Evolutionary conservation across 768 basidiomycete genomes (phyloP).

Genomic region (Antrodiella citrinella): DNA sequence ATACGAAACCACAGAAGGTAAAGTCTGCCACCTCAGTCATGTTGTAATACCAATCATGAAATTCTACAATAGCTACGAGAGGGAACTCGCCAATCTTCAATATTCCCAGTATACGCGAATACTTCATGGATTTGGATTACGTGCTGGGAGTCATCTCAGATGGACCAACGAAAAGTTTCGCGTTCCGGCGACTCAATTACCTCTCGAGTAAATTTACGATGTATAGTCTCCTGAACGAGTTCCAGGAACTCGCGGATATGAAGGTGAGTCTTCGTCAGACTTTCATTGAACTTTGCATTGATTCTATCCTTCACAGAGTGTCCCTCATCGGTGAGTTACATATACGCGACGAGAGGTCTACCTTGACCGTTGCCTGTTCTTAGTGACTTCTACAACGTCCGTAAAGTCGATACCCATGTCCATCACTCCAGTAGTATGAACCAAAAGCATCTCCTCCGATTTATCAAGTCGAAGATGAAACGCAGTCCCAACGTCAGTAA

Average conservation of each 20-base stretch:
- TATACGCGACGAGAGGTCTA: constrained; percentile 8
- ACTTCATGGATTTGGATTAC: constrained; percentile 93
- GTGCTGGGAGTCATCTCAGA: constrained; percentile 86
- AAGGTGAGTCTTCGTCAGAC: constrained; percentile 50
- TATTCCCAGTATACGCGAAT: constrained; percentile 84
- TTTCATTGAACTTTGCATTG: neutral
- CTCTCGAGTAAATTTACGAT: constrained; percentile 90
- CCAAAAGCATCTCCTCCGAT: constrained; percentile 95
- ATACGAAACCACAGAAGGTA: constrained; percentile 41
- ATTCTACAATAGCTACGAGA: neutral
- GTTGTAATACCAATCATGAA: neutral
- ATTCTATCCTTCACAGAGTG: constrained; percentile 37
- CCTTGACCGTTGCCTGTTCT: neutral
- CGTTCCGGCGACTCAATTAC: constrained; percentile 86
- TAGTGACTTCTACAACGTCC: constrained; percentile 96
- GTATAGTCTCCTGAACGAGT: constrained; percentile 87
- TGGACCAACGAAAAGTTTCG: constrained; percentile 94
- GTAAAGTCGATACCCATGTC: constrained; percentile 98
- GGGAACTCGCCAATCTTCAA: constrained; percentile 50
- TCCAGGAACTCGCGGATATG: constrained; percentile 92
- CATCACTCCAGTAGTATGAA: constrained; percentile 99
- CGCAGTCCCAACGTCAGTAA: constrained; percentile 60
- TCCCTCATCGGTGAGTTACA: constrained; percentile 82
- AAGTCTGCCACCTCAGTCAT: neutral
- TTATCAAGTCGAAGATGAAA: constrained; percentile 99